Evolutionary conservation across 2,329 filamentous ascomycete species (phyloP), one percentile per base, ranked within the genome.

Genomic region (Didymella lethalis): DNA sequence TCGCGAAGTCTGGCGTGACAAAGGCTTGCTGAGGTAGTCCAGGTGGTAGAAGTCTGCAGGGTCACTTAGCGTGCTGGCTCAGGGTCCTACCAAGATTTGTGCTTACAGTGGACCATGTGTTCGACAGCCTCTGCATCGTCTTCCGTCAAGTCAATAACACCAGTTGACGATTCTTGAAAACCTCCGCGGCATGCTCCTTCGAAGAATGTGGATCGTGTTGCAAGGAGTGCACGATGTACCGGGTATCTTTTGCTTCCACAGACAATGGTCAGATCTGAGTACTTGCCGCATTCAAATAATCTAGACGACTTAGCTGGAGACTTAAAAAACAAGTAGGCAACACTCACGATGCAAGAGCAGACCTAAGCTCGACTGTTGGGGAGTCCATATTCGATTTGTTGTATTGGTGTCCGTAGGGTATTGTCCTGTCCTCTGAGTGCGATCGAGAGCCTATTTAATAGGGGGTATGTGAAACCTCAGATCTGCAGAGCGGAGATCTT

Each of bases 211-310:
- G 79, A 81, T 47, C 81, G 73, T 36, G 81, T 81, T 69, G 81
- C 82, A 47, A 83, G 69, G 43, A 83, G 78, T 6, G 79, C 80
- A 63, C 78, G 77, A 66, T 83, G 81, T 11, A 82, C 80, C 28
- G 70, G 72, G 73, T 80, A 83, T 75, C 76, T 78, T 72, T 76
- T 77, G 58, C 70, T 68, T 57, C 80, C 79, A 74, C 78, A 82
- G 49, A 73, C 73, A 67, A 83, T 77, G 48, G 79, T 82, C 62
- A 83, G 75, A 70, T 83, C 81, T 55, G 80, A 81, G 68, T 81
- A 83, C 67, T 76, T 76, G 58, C 72, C 72, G 32, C 64, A 64
- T 68, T 76, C 68, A 64, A 74, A 73, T 10, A 78, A 67, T 75
- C 78, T 73, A 67, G 58, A 59, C 46, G 63, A 73, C 70, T 72